A percentile compares a stretch with the other conserved stretches of the same genome.
These are phyloP conservation scores for Sphagnum fallax DNA, from an alignment of 228 moss, liverwort and hornwort genomes.

Conservation along the genomic window DNA sequence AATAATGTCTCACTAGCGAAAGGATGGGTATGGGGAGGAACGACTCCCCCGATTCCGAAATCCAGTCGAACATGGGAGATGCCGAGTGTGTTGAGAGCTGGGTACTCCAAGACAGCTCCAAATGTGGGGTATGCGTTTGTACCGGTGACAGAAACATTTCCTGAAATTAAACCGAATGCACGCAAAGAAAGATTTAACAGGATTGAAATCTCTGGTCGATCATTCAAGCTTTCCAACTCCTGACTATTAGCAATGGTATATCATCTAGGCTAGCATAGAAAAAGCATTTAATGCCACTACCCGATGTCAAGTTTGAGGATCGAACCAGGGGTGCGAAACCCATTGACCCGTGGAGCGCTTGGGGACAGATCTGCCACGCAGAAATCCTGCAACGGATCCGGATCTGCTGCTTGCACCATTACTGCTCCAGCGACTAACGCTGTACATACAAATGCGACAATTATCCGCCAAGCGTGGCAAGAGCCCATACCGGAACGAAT, in stretches of 20 bases:
- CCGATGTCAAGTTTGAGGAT: too few relatives aligned
- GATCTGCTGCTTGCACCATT: neutral
- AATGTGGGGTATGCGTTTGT: neutral
- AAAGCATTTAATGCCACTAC: too few relatives aligned
- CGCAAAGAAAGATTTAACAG: too few relatives aligned
- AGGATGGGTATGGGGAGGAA: slow-evolving; percentile 10
- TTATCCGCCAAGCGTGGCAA: too few relatives aligned
- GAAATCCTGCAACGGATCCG: slow-evolving; percentile 7
- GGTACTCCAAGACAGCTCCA: slow-evolving; percentile 2
- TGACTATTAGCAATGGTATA: too few relatives aligned
- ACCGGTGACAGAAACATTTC: too few relatives aligned
- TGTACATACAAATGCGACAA: too few relatives aligned
- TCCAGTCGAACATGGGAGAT: slow-evolving; percentile 3
- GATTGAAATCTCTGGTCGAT: too few relatives aligned
- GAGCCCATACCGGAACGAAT: too few relatives aligned
- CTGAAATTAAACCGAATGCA: too few relatives aligned
- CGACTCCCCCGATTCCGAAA: slow-evolving; percentile 1
- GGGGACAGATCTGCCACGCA: slow-evolving; percentile 4
- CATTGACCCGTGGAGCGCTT: slow-evolving; percentile 2
- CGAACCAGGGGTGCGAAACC: neutral
- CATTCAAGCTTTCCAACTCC: too few relatives aligned
- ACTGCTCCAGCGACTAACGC: neutral
- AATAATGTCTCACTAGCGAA: slow-evolving; percentile 3
- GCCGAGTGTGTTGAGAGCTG: slow-evolving; percentile 10
- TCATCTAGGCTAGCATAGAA: too few relatives aligned